Evolutionary conservation across 2,329 filamentous ascomycete species (phyloP).

Genomic region (Cladophialophora psammophila): DNA sequence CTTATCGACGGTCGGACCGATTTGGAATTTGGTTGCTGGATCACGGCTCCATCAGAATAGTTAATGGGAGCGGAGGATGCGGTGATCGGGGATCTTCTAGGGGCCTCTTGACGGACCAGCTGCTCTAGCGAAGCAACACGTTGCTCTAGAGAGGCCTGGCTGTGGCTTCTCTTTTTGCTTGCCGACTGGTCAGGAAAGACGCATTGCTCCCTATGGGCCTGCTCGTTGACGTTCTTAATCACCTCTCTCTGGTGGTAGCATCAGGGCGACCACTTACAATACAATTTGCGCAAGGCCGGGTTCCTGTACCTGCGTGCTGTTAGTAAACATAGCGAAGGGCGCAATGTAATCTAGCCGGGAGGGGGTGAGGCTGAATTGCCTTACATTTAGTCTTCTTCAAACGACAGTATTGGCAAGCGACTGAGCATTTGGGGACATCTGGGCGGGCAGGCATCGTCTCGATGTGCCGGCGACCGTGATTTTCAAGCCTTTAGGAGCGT

Average conservation of each 20-base stretch:
- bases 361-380: not conserved
- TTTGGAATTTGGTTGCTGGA: not conserved
- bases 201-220: slow-evolving; percentile 2
- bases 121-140: not conserved
- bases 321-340: not conserved
- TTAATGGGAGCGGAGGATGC: not conserved
- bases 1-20: not conserved
- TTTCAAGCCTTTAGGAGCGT: no score
- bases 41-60: not conserved
- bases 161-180: not conserved
- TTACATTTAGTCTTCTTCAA: slow-evolving; percentile 8
- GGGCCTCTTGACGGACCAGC: not conserved
- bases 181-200: not conserved
- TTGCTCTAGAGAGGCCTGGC: not conserved
- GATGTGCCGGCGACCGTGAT: not conserved
- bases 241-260: not conserved
- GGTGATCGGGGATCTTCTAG: not conserved
- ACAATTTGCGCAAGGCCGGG: slow-evolving; percentile 2
- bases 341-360: not conserved
- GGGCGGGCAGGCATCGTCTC: not conserved
- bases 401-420: slow-evolving; percentile 2
- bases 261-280: not conserved
- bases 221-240: not conserved
- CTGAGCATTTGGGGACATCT: not conserved
- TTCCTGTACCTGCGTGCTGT: not conserved